Conservation (phyloP, 306 rosid genomes). For the Cucurbita argyrosperma region DNA sequence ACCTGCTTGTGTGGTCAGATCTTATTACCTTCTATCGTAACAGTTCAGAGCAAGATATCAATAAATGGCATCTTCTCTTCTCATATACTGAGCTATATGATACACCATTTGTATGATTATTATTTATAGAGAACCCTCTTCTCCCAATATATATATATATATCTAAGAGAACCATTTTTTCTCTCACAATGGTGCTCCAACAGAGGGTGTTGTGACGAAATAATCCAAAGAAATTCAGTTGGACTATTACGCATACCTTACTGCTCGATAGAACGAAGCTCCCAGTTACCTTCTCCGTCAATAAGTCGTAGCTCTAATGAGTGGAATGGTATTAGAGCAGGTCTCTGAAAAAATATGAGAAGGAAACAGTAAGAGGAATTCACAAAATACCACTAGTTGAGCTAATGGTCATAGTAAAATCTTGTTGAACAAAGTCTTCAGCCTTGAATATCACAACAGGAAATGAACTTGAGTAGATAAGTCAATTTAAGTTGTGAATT, state of each 20-base stretch:
- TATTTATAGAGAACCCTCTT: not conserved
- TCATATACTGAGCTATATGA: not conserved
- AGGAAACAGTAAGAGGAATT: not conserved
- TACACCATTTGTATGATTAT: not conserved
- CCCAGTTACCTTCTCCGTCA: conserved; percentile 99
- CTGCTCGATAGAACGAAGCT: conserved; percentile 63
- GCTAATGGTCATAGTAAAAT: no score
- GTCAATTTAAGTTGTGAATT: not conserved
- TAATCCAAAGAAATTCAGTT: not conserved
- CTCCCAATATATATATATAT: not conserved
- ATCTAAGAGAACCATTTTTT: not conserved
- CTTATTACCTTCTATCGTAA: not conserved
- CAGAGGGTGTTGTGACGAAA: not conserved
- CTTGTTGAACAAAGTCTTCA: not conserved
- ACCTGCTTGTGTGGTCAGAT: conserved; percentile 1
- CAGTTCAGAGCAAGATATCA: not conserved
- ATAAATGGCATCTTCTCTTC: not conserved
- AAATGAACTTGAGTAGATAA: not conserved
- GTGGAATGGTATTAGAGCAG: conserved; percentile 90
- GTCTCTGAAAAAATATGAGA: conserved; percentile 44
- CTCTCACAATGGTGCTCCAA: not conserved
- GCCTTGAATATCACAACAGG: not conserved
- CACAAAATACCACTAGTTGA: not conserved
- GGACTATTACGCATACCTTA: not conserved
- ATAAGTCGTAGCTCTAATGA: conserved; percentile 69